These are phyloP conservation scores for Chaetomium sp. DNA, from an alignment of 2,329 filamentous ascomycete species.

Conservation along the genomic window DNA sequence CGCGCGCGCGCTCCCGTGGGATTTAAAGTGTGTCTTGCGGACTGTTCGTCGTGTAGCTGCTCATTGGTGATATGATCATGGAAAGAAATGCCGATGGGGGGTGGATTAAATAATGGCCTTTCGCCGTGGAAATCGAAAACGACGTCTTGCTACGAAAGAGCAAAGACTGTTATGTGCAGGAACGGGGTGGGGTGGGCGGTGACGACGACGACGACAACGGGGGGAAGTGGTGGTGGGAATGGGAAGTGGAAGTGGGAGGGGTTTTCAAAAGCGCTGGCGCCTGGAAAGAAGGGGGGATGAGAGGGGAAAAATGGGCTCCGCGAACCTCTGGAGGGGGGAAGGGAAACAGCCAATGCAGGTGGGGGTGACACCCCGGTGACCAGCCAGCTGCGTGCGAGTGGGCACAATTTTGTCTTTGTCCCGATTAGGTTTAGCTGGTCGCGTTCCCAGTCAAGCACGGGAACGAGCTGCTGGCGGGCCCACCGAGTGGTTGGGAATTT, in stretches of 20 bases:
- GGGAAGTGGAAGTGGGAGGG: constrained; percentile 26
- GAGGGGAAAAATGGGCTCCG: constrained; percentile 25
- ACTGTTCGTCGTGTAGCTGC: constrained; percentile 42
- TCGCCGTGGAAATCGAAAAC: constrained; percentile 26
- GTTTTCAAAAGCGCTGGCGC: constrained; percentile 21
- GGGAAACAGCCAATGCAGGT: constrained; percentile 20
- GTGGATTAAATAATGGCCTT: constrained; percentile 32
- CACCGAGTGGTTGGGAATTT: constrained; percentile 20
- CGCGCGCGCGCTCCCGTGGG: constrained; percentile 60
- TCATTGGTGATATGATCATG: constrained; percentile 55
- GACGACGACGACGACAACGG: too few species aligned
- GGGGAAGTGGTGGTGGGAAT: constrained; percentile 24
- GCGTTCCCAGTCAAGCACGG: constrained; percentile 16
- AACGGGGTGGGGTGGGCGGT: background rate
- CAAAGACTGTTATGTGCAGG: constrained; percentile 21
- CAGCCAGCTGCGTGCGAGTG: constrained; percentile 14
- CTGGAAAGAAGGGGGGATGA: constrained; percentile 21
- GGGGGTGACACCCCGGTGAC: constrained; percentile 15
- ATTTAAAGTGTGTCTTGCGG: constrained; percentile 64
- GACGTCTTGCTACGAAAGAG: constrained; percentile 25
- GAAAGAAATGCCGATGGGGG: constrained; percentile 35
- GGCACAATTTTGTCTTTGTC: constrained; percentile 23
- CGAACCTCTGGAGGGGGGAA: constrained; percentile 17
- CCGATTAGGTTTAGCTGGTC: constrained; percentile 16
- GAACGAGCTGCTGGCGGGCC: constrained; percentile 14